These are phyloP conservation scores for Avicennia marina DNA, from an alignment of 257 asterid genomes.

Conservation along the genomic window DNA sequence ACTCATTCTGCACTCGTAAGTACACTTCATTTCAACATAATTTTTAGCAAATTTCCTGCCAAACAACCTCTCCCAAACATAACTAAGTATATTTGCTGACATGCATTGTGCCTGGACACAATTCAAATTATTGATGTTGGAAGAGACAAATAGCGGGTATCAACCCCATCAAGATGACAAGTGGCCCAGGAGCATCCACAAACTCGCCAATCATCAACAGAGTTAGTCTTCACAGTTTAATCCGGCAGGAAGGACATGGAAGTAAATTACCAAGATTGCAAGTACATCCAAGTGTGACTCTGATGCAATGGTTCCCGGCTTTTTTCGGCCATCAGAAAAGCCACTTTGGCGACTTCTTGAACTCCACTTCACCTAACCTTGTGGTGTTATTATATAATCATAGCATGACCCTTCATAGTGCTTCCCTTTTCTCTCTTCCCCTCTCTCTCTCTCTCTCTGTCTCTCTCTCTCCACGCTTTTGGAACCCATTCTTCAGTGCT, in stretches of 20 bases:
- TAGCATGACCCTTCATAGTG: slow-evolving; percentile 13
- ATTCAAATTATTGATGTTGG: too few relatives aligned
- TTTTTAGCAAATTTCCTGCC: too few relatives aligned
- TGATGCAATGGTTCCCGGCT: slow-evolving; percentile 45
- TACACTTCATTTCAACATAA: too few relatives aligned
- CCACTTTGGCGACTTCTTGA: slow-evolving; percentile 38
- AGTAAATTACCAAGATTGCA: slow-evolving; percentile 3
- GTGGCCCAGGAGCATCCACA: too few relatives aligned
- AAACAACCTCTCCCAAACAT: too few relatives aligned
- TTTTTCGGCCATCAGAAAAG: slow-evolving; percentile 23
- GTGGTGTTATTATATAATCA: slow-evolving; percentile 27
- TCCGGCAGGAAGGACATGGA: slow-evolving; percentile 19
- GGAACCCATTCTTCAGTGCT: slow-evolving; percentile 16
- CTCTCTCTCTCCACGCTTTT: slow-evolving; percentile 8
- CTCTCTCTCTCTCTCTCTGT: slow-evolving; percentile 17
- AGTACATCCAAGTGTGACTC: slow-evolving; percentile 22
- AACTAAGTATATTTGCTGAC: too few relatives aligned
- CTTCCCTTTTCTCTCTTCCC: slow-evolving; percentile 31
- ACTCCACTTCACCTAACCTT: slow-evolving; percentile 18
- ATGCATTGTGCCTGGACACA: too few relatives aligned
- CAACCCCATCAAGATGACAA: too few relatives aligned
- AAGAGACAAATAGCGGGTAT: too few relatives aligned
- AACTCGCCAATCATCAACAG: too few relatives aligned
- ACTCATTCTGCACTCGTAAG: too few relatives aligned
- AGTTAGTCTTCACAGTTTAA: too few relatives aligned